phyloP scores from a whole-genome alignment of 106 monocot species.

The Amphibolis antarctica region DNA sequence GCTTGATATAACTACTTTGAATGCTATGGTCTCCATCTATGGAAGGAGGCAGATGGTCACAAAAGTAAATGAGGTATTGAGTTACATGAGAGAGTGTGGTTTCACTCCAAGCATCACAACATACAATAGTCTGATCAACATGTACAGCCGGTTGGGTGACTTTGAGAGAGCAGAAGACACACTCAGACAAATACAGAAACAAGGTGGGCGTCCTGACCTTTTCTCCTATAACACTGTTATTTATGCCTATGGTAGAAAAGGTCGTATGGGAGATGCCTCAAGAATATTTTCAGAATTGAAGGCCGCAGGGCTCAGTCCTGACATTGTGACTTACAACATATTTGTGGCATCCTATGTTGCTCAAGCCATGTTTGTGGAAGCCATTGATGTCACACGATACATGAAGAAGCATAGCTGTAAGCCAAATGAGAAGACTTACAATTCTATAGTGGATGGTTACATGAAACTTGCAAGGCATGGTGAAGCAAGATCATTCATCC shows the following conservation, averaged over 20 bases:
- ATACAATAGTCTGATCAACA: conserved; percentile 79
- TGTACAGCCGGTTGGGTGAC: conserved; percentile 59
- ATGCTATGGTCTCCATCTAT: conserved; percentile 94
- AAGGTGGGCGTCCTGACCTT: conserved; percentile 54
- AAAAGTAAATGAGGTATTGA: conserved; percentile 69
- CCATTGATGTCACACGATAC: conserved; percentile 60
- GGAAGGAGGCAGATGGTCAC: conserved; percentile 60
- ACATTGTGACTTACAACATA: conserved; percentile 84
- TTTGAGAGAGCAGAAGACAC: conserved; percentile 57
- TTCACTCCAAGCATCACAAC: conserved; percentile 68
- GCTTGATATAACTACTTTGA: conserved; percentile 72
- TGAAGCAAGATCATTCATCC: conserved; percentile 54
- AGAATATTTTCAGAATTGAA: conserved; percentile 78
- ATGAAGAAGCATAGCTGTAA: conserved; percentile 63
- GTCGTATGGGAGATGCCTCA: conserved; percentile 68
- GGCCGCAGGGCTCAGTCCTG: conserved; percentile 62
- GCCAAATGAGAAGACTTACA: conserved; percentile 87
- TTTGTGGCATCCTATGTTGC: conserved; percentile 72
- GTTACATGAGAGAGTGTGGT: conserved; percentile 54
- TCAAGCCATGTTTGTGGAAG: conserved; percentile 84
- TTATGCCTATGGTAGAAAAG: conserved; percentile 76
- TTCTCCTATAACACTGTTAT: conserved; percentile 90
- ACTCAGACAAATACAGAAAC: conserved; percentile 57
- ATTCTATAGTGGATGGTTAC: conserved; percentile 62
- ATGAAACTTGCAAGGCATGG: conserved; percentile 46